These are phyloP conservation scores for Verticillium nonalfalfae DNA, from an alignment of 2,329 filamentous ascomycete genomes.

Conservation along the genomic window DNA sequence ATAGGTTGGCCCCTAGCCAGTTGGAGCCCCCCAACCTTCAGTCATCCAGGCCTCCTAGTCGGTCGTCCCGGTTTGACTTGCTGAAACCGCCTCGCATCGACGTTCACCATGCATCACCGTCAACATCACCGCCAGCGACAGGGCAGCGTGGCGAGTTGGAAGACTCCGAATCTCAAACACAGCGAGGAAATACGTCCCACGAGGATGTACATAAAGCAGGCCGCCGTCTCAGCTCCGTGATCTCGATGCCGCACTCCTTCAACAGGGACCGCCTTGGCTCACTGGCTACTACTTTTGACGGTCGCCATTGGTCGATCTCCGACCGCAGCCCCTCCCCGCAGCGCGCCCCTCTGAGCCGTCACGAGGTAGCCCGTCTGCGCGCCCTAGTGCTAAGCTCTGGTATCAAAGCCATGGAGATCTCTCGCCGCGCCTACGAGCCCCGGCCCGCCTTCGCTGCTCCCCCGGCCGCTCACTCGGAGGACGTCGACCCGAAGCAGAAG, in stretches of 20 bases:
- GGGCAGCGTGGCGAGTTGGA: conserved; percentile 18
- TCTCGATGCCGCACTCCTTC: not conserved
- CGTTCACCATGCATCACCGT: conserved; percentile 33
- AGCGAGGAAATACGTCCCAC: conserved; percentile 15
- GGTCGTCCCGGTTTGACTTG: conserved; percentile 37
- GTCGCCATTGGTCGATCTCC: conserved; percentile 46
- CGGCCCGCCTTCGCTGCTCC: conserved; percentile 14
- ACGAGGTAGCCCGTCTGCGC: conserved; percentile 39
- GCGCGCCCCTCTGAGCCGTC: conserved; percentile 45
- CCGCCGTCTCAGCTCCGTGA: conserved; percentile 25
- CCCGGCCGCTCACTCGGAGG: conserved; percentile 12
- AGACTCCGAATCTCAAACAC: conserved; percentile 30
- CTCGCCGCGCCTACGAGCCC: conserved; percentile 52
- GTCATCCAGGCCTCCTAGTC: conserved; percentile 25
- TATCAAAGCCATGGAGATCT: conserved; percentile 83
- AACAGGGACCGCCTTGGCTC: conserved; percentile 2
- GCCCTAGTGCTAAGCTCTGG: conserved; percentile 52
- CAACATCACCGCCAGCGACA: conserved; percentile 21
- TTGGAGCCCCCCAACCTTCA: conserved; percentile 1
- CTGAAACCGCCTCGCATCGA: conserved; percentile 45
- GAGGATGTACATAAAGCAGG: conserved; percentile 25
- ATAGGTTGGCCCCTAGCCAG: conserved; percentile 3
- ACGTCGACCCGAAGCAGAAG: not conserved
- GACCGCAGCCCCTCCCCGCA: conserved; percentile 30
- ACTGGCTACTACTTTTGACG: conserved; percentile 9